Conservation (phyloP, 257 asterid species). For the Nyctanthes arbortristis region DNA sequence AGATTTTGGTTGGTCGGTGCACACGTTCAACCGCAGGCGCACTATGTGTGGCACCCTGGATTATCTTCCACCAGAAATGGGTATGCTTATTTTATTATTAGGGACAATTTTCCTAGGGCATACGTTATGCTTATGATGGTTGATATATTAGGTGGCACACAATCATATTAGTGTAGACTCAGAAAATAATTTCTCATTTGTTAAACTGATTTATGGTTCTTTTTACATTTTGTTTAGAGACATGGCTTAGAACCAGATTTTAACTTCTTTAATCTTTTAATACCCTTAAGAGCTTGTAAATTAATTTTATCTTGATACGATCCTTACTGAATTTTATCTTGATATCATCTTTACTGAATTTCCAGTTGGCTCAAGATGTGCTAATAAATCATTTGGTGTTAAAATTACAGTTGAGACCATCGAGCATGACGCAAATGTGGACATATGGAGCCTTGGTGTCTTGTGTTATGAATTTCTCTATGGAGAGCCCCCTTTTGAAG, state of each 20-base stretch:
- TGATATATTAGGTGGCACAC: not conserved
- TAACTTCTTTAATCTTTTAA: not conserved
- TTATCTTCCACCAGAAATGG: conserved; percentile 99
- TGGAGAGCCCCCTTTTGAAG: conserved; percentile 96
- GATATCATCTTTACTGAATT: not conserved
- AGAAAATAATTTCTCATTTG: too few relatives aligned
- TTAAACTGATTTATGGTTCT: not conserved
- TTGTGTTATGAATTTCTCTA: conserved; percentile 93
- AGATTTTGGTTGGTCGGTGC: conserved; percentile 99
- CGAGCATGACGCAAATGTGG: conserved; percentile 95
- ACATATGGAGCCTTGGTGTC: conserved; percentile 97
- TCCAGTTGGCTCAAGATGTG: not conserved
- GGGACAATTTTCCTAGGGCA: not conserved
- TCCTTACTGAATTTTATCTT: too few relatives aligned
- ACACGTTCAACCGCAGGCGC: conserved; percentile 89
- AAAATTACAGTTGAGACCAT: conserved; percentile 76
- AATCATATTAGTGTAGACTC: not conserved
- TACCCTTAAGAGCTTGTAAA: not conserved
- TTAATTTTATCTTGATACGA: too few relatives aligned
- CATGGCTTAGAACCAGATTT: not conserved
- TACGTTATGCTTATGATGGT: conserved; percentile 5
- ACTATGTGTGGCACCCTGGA: conserved; percentile 99
- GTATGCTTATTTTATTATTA: conserved; percentile 43
- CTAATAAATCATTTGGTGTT: not conserved
- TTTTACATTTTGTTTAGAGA: not conserved